A percentile compares a stretch with the other conserved stretches of the same genome.
phyloP scores from a whole-genome alignment of 306 rosid genomes.

The Fragaria ananassa region DNA sequence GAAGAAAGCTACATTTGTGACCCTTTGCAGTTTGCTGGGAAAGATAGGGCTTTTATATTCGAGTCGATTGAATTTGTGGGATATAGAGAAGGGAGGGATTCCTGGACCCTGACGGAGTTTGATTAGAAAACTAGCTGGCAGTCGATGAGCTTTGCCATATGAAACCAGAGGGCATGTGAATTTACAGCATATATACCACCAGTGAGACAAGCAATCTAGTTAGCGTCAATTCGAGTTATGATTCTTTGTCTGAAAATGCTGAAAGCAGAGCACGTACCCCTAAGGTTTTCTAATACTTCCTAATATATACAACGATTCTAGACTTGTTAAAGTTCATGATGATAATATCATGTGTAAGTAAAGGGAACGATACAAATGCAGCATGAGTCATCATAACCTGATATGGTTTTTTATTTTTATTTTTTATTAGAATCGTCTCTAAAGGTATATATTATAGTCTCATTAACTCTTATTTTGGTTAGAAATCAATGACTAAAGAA shows the following conservation, averaged over 20 bases:
- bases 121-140: slow-evolving; percentile 25
- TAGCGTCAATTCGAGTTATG: slow-evolving; percentile 51
- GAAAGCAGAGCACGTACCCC: slow-evolving; percentile 43
- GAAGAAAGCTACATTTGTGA: slow-evolving; percentile 19
- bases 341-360: slow-evolving; percentile 63
- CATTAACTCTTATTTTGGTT: no score
- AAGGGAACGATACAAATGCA: slow-evolving; percentile 44
- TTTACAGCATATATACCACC: slow-evolving; percentile 37
- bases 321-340: slow-evolving; percentile 50
- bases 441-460: no score
- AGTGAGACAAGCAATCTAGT: slow-evolving; percentile 60
- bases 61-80: not conserved
- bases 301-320: slow-evolving; percentile 37
- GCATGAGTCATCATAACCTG: slow-evolving; percentile 28
- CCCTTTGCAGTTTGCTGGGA: slow-evolving; percentile 14
- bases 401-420: no score
- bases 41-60: slow-evolving; percentile 17
- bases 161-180: slow-evolving; percentile 48
- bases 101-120: not conserved
- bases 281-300: slow-evolving; percentile 31
- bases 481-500: no score
- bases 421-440: no score
- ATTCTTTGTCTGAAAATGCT: slow-evolving; percentile 64
- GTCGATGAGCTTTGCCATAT: slow-evolving; percentile 37
- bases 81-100: not conserved